Conservation (phyloP, 2,329 filamentous ascomycete species). For the Paraconiothyrium brasiliense region DNA sequence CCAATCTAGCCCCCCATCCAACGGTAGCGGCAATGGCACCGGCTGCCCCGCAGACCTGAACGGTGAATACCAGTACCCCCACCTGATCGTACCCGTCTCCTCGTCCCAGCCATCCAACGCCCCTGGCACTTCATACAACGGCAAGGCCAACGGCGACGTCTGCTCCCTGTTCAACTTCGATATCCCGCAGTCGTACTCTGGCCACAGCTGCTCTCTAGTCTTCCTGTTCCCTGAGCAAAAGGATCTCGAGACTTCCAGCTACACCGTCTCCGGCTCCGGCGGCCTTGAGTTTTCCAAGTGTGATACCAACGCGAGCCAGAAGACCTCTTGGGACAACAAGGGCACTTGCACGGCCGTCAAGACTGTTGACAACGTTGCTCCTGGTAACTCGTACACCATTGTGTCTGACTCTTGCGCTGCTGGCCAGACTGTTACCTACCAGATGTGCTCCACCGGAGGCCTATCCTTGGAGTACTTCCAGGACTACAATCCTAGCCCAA, state of each 20-base stretch:
- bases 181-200: conserved; percentile 62
- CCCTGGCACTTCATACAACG: conserved; percentile 65
- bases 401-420: conserved; percentile 65
- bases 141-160: conserved; percentile 54
- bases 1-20: not conserved
- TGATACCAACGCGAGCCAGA: conserved; percentile 53
- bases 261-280: conserved; percentile 64
- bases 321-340: conserved; percentile 65
- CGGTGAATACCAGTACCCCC: conserved; percentile 58
- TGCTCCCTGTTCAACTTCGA: conserved; percentile 76
- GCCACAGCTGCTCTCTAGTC: conserved; percentile 69
- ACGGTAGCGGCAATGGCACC: conserved; percentile 1
- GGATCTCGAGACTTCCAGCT: conserved; percentile 68
- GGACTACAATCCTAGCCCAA: conserved; percentile 65
- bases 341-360: conserved; percentile 56
- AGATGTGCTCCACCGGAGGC: conserved; percentile 60
- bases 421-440: conserved; percentile 61
- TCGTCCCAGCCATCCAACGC: conserved; percentile 61
- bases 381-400: conserved; percentile 63
- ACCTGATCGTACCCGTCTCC: conserved; percentile 70
- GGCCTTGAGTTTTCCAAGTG: conserved; percentile 64
- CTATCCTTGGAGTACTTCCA: conserved; percentile 70
- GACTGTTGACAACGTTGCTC: conserved; percentile 53
- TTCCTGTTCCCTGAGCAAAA: conserved; percentile 70
- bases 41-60: conserved; percentile 36